Conservation (phyloP, 1,284 basidiomycete genomes). For the Trametes pubescens region DNA sequence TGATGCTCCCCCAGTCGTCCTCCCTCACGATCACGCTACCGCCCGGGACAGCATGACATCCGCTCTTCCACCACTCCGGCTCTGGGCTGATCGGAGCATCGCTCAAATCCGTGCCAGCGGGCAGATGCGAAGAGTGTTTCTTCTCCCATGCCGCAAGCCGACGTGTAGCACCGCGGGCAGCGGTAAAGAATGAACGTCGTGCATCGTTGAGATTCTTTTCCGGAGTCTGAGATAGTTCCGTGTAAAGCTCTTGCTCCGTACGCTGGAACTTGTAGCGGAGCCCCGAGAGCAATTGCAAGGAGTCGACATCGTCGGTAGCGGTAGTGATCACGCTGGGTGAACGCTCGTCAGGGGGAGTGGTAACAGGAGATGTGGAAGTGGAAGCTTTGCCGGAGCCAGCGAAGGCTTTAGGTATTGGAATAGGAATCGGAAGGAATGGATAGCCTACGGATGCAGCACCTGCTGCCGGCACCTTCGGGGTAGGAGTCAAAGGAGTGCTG, state of each 20-base stretch:
- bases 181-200: conserved; percentile 60
- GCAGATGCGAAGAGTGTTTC: conserved; percentile 55
- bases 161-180: conserved; percentile 57
- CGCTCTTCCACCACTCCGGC: conserved; percentile 70
- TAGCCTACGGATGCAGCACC: conserved; percentile 12
- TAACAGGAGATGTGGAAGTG: conserved; percentile 8
- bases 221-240: conserved; percentile 56
- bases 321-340: conserved; percentile 7
- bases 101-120: conserved; percentile 31
- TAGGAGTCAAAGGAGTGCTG: conserved; percentile 31
- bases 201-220: conserved; percentile 65
- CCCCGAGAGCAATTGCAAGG: conserved; percentile 53
- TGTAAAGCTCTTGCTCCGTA: conserved; percentile 65
- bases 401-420: conserved; percentile 9
- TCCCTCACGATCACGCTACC: conserved; percentile 74
- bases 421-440: conserved; percentile 20
- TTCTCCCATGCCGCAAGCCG: conserved; percentile 68
- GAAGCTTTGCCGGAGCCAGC: conserved; percentile 14
- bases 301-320: conserved; percentile 36
- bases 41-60: conserved; percentile 71
- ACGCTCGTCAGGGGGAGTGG: background rate
- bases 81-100: conserved; percentile 49
- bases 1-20: conserved; percentile 78
- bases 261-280: conserved; percentile 65
- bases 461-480: conserved; percentile 21